Conservation (phyloP, 345 rosid species). For the Dipteronia dyeriana region DNA sequence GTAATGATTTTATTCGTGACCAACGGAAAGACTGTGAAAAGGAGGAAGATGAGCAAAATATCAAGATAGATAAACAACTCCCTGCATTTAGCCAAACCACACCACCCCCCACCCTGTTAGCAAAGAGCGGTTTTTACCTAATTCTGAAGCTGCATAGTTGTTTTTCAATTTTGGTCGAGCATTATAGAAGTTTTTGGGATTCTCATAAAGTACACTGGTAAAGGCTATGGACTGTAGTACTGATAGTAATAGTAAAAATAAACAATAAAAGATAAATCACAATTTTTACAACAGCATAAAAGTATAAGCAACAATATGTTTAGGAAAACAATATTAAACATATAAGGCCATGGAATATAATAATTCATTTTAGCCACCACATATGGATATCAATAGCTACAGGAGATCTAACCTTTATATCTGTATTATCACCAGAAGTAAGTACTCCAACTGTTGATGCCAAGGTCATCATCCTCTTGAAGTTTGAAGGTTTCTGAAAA, state of each 20-base stretch:
- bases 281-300: not conserved
- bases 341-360: not conserved
- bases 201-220: not conserved
- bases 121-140: not conserved
- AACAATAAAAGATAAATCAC: not conserved
- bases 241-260: not conserved
- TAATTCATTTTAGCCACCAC: constrained; percentile 12
- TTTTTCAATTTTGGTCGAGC: not conserved
- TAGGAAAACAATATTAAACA: not conserved
- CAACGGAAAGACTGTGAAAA: not conserved
- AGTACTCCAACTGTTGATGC: constrained; percentile 65
- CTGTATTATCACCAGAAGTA: constrained; percentile 41
- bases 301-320: not conserved
- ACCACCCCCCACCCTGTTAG: not conserved
- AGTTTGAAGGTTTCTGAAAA: constrained; percentile 64
- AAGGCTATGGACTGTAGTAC: too few species aligned
- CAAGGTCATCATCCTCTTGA: constrained; percentile 59
- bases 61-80: not conserved
- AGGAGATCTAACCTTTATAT: constrained; percentile 59
- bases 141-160: not conserved
- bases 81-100: not conserved
- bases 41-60: not conserved
- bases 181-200: not conserved
- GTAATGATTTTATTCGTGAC: not conserved
- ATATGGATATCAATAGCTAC: constrained; percentile 14